A percentile compares a stretch with the other conserved stretches of the same genome.
Evolutionary conservation across 1,284 basidiomycete species (phyloP).

Genomic region (Boletus mariae): DNA sequence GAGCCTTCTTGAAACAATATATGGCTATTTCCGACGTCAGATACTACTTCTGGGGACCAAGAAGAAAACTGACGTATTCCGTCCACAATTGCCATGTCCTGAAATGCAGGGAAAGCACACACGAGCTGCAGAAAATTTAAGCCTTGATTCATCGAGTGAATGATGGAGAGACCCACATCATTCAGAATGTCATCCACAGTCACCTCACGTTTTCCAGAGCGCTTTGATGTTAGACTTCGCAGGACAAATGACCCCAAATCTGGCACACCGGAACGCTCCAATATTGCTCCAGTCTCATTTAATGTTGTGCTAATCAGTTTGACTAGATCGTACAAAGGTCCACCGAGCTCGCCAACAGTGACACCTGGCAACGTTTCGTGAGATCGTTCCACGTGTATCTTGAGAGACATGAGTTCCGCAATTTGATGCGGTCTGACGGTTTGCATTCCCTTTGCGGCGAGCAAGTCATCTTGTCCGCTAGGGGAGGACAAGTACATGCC

Average conservation of each 20-base stretch:
- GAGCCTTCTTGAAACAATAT: constrained; percentile 86
- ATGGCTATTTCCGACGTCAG: constrained; percentile 46
- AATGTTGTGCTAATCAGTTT: constrained; percentile 60
- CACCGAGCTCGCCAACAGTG: constrained; percentile 71
- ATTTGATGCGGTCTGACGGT: constrained; percentile 51
- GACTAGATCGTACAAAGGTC: constrained; percentile 70
- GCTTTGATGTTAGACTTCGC: constrained; percentile 53
- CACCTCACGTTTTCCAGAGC: constrained; percentile 34
- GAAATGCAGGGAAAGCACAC: constrained; percentile 70
- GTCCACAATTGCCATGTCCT: constrained; percentile 64
- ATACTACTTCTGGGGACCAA: constrained; percentile 2
- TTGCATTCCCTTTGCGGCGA: constrained; percentile 66
- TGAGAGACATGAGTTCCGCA: constrained; percentile 70
- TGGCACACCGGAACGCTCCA: constrained; percentile 58
- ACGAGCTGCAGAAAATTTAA: constrained; percentile 50
- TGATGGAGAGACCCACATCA: constrained; percentile 42
- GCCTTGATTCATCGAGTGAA: constrained; percentile 6
- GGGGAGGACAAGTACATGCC: constrained; percentile 66
- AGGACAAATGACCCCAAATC: constrained; percentile 74
- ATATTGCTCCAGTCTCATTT: constrained; percentile 68
- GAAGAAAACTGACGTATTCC: constrained; percentile 51
- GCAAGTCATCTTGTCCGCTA: constrained; percentile 52
- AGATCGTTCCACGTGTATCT: constrained; percentile 63
- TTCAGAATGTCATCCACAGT: constrained; percentile 62
- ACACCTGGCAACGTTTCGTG: constrained; percentile 72